These are phyloP conservation scores for Populus trichocarpa DNA, from an alignment of 441 rosid genomes.

Conservation along the genomic window DNA sequence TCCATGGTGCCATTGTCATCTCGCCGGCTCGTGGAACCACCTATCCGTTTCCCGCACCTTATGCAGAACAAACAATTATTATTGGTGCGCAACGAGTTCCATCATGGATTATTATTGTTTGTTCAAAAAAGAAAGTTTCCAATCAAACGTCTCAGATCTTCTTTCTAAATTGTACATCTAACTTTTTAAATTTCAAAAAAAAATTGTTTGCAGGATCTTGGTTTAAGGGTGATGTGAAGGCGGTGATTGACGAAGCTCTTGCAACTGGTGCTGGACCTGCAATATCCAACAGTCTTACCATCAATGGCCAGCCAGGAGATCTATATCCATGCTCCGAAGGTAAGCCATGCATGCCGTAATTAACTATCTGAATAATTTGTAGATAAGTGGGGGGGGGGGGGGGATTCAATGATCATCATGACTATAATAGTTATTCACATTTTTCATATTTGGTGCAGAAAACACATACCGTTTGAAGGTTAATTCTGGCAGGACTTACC, in stretches of 20 bases:
- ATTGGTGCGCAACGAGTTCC: too few relatives aligned
- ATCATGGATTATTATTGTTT: too few relatives aligned
- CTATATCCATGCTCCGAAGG: constrained; percentile 24
- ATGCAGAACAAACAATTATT: too few relatives aligned
- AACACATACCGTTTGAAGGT: constrained; percentile 23
- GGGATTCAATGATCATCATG: not conserved
- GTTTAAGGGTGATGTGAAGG: constrained; percentile 28
- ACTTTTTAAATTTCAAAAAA: not conserved
- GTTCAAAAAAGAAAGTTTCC: too few relatives aligned
- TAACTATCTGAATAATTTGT: not conserved
- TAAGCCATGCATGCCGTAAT: not conserved
- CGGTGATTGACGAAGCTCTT: constrained; percentile 13
- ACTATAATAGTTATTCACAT: not conserved
- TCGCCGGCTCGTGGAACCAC: too few relatives aligned
- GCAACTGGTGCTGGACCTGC: constrained; percentile 14
- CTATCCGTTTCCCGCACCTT: too few relatives aligned
- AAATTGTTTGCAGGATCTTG: constrained; percentile 2
- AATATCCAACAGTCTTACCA: constrained; percentile 17
- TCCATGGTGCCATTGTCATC: too few relatives aligned
- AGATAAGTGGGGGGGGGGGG: not conserved
- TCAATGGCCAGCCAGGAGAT: constrained; percentile 33
- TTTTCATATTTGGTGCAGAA: not conserved
- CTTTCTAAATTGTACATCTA: too few relatives aligned
- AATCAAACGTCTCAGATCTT: too few relatives aligned
- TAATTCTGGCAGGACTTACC: constrained; percentile 42